A percentile compares a stretch with the other conserved stretches of the same genome.
Conservation (phyloP, 2,329 filamentous ascomycete genomes). For the Sphaerostilbella broomeana region DNA sequence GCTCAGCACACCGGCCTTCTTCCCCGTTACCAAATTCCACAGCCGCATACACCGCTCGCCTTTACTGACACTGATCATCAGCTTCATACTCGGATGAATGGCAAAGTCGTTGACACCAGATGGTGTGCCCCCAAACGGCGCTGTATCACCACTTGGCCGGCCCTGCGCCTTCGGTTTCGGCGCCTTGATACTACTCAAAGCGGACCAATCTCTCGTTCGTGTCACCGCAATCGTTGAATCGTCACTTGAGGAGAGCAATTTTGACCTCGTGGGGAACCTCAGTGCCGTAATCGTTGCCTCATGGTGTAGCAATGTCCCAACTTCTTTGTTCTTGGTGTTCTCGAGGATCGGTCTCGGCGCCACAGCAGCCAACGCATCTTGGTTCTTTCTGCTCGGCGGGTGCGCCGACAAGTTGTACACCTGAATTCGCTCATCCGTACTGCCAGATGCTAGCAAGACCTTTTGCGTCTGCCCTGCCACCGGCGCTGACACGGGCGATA, state of each 20-base stretch:
- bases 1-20: slow-evolving; percentile 87
- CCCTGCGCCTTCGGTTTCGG: slow-evolving; percentile 75
- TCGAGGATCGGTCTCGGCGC: slow-evolving; percentile 69
- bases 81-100: slow-evolving; percentile 90
- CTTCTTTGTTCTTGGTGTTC: slow-evolving; percentile 79
- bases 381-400: slow-evolving; percentile 50
- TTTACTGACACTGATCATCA: slow-evolving; percentile 88
- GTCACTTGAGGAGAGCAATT: slow-evolving; percentile 80
- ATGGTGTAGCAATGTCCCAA: slow-evolving; percentile 84
- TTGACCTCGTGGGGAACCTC: slow-evolving; percentile 75
- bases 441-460: slow-evolving; percentile 81
- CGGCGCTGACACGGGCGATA: slow-evolving; percentile 67
- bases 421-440: slow-evolving; percentile 91
- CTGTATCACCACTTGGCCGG: slow-evolving; percentile 83
- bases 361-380: slow-evolving; percentile 58
- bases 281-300: slow-evolving; percentile 73
- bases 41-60: slow-evolving; percentile 87
- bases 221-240: slow-evolving; percentile 89
- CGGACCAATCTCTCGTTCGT: slow-evolving; percentile 80
- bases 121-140: slow-evolving; percentile 70
- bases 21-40: slow-evolving; percentile 95
- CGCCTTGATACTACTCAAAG: slow-evolving; percentile 81
- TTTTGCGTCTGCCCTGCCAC: slow-evolving; percentile 63
- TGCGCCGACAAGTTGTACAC: slow-evolving; percentile 80
- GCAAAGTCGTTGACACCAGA: slow-evolving; percentile 93